A percentile compares a stretch with the other conserved stretches of the same genome.
Conservation (phyloP, 371 early-diverging fungal genomes). For the Entomophthora muscae region DNA sequence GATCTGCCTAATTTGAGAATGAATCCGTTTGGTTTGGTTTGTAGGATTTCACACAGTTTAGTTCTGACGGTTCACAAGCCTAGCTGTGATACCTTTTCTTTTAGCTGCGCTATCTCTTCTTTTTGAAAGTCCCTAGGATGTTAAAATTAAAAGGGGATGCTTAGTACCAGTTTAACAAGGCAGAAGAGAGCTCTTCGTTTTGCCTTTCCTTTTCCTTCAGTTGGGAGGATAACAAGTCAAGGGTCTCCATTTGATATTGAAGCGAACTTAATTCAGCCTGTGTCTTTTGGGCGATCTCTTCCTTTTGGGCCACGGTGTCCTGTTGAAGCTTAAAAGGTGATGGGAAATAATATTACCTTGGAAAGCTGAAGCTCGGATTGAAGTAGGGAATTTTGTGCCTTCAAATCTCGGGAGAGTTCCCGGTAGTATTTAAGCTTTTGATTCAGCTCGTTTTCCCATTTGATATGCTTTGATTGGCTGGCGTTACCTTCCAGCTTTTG, state of each 20-base stretch:
- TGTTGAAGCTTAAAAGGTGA: not conserved
- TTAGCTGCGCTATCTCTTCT: not conserved
- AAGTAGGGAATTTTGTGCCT: not conserved
- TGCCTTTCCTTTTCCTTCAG: not conserved
- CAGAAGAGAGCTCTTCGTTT: not conserved
- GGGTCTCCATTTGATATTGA: not conserved
- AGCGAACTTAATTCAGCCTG: not conserved
- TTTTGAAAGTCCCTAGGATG: not conserved
- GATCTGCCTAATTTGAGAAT: too few relatives aligned
- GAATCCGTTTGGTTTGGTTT: too few relatives aligned
- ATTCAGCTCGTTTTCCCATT: conserved; percentile 6
- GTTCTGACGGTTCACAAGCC: too few relatives aligned
- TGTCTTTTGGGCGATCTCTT: not conserved
- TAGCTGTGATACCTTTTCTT: too few relatives aligned
- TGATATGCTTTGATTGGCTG: conserved; percentile 4
- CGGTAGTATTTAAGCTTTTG: not conserved
- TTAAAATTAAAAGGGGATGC: not conserved
- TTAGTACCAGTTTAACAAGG: not conserved
- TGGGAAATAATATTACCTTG: not conserved
- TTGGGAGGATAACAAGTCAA: not conserved
- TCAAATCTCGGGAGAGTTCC: not conserved
- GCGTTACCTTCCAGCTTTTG: not conserved
- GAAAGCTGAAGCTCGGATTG: not conserved
- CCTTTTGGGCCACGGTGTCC: not conserved
- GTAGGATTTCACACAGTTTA: too few relatives aligned